phyloP scores from a whole-genome alignment of 225 moss, liverwort and hornwort species.

The Bryoerythrophyllum caledonicum region DNA sequence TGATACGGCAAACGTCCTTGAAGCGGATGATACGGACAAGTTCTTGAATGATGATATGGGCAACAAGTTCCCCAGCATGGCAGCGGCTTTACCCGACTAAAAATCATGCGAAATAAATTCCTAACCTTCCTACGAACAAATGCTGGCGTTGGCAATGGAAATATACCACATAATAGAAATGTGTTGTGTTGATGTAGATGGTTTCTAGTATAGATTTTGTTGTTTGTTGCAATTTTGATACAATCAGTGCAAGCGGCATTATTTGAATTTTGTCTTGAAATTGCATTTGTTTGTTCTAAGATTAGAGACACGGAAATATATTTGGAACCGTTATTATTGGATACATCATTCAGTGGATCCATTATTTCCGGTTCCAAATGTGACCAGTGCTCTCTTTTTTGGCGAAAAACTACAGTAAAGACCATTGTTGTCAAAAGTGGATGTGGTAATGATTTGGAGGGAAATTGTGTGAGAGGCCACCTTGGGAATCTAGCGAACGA shows the following conservation, averaged over 20 bases:
- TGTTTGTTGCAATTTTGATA: neutral
- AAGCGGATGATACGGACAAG: neutral
- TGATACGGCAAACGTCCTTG: neutral
- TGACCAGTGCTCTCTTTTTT: no score
- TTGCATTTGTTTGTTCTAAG: neutral
- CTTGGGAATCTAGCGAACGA: no score
- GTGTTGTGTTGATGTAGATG: neutral
- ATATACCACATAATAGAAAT: neutral
- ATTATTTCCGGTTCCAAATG: no score
- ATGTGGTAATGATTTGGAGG: no score
- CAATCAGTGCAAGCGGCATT: no score
- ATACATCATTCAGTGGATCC: neutral
- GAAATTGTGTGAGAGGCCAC: no score
- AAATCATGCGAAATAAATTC: fast-evolving
- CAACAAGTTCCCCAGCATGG: neutral
- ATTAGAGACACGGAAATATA: neutral
- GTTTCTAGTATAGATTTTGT: no score
- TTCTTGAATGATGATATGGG: neutral
- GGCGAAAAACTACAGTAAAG: no score
- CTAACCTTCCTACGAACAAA: neutral
- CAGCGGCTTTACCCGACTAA: neutral
- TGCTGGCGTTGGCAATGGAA: neutral
- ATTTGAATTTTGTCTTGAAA: neutral
- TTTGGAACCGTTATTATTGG: fast-evolving
- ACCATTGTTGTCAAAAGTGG: no score